phyloP scores from a whole-genome alignment of 179 eudicot genomes.

The Silene noctiflora region DNA sequence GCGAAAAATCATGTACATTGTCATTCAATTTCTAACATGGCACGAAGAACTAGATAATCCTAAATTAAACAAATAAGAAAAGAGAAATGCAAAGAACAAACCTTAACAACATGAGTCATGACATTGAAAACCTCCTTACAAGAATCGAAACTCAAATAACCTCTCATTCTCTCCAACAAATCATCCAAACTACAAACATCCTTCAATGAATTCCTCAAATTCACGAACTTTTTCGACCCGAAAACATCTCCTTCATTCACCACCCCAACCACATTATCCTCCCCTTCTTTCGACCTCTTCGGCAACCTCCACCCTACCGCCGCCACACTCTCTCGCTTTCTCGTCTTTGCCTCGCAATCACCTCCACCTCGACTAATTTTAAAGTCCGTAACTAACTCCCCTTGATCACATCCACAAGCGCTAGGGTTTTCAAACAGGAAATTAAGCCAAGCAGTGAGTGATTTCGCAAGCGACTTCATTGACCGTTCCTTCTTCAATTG shows the following conservation, averaged over 20 bases:
- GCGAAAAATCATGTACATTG: not conserved
- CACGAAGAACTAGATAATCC: too few relatives aligned
- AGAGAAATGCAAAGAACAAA: conserved; percentile 23
- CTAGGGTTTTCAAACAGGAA: conserved; percentile 78
- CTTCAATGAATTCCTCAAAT: conserved; percentile 50
- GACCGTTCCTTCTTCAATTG: conserved; percentile 56
- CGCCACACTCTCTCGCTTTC: conserved; percentile 34
- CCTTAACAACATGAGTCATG: conserved; percentile 77
- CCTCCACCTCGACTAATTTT: conserved; percentile 23
- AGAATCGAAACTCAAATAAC: conserved; percentile 58
- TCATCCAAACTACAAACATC: conserved; percentile 91
- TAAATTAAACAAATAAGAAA: not conserved
- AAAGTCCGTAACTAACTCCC: conserved; percentile 2
- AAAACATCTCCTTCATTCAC: conserved; percentile 25
- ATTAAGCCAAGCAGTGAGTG: conserved; percentile 86
- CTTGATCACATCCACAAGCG: conserved; percentile 51
- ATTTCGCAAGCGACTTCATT: conserved; percentile 55
- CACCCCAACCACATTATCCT: conserved; percentile 13
- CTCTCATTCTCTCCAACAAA: conserved; percentile 74
- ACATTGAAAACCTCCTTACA: conserved; percentile 66
- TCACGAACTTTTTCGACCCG: conserved; percentile 34
- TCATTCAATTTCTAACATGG: not conserved
- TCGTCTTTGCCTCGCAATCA: conserved; percentile 25
- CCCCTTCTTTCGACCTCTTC: conserved; percentile 54
- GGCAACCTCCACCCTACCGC: conserved; percentile 57